phyloP scores from a whole-genome alignment of 208 protist species.

The Leishmania aethiopica region DNA sequence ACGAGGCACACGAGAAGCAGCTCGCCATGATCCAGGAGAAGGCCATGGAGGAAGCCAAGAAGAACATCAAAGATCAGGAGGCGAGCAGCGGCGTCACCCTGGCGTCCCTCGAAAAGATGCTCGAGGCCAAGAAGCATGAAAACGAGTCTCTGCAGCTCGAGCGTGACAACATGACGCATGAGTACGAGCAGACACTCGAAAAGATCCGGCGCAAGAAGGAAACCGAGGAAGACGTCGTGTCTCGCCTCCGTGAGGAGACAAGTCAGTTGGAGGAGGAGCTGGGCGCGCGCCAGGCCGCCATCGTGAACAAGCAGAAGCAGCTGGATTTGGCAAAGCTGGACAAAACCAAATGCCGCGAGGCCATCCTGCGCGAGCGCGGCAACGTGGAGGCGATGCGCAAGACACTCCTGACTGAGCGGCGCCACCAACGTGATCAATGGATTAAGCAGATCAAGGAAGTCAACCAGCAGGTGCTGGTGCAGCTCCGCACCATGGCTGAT shows the following conservation, averaged over 20 bases:
- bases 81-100: slow-evolving; percentile 76
- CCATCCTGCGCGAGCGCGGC: slow-evolving; percentile 75
- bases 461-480: slow-evolving; percentile 84
- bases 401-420: slow-evolving; percentile 70
- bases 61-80: slow-evolving; percentile 84
- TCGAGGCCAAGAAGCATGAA: slow-evolving; percentile 82
- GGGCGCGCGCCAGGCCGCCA: slow-evolving; percentile 61
- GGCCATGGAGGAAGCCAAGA: slow-evolving; percentile 74
- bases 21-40: slow-evolving; percentile 61
- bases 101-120: slow-evolving; percentile 69
- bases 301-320: slow-evolving; percentile 84
- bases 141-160: slow-evolving; percentile 77
- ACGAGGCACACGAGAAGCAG: slow-evolving; percentile 79
- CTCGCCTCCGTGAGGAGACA: slow-evolving; percentile 81
- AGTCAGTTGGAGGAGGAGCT: slow-evolving; percentile 84
- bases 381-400: slow-evolving; percentile 75
- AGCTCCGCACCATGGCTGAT: slow-evolving; percentile 67
- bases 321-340: slow-evolving; percentile 90
- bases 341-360: slow-evolving; percentile 83
- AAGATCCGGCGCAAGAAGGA: slow-evolving; percentile 91
- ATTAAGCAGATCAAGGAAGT: slow-evolving; percentile 90
- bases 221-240: slow-evolving; percentile 73
- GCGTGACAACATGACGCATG: slow-evolving; percentile 68
- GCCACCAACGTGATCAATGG: slow-evolving; percentile 88
- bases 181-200: slow-evolving; percentile 90